Base-by-base conservation (phyloP, 192 early-diverging fungal genomes). In the Coemansia sp. region DNA sequence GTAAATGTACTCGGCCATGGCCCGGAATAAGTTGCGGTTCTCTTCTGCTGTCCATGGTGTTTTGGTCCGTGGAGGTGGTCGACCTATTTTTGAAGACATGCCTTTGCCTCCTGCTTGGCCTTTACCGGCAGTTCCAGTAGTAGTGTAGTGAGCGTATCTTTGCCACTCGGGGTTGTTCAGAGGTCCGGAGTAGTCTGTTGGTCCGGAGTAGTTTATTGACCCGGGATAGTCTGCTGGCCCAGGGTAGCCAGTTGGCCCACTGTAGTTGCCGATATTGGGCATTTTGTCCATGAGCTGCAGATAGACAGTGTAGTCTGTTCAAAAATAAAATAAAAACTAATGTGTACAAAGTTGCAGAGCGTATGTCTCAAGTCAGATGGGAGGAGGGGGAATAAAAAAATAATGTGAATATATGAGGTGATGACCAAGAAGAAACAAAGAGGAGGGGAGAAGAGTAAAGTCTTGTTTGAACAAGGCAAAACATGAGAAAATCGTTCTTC, bases 1-100 rank as follows among this genome's bases (percentile, higher is more conserved):
- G 28, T 77, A 76, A 5, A 76, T 82, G 69, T 82, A 82, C 75
- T 82, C 79, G 39, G 79, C 79, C 79, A 82, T 73, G 6, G 62
- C 58, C 2, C 72, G 62, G 61, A 82, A 82, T n/a, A 82, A 19
- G 19, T 33, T 62, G 21, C 35, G 40, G 71, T 76, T 82, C 28
- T 77, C 71, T 0, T 76, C 72, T 0, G 49, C 21, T 10, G 74
- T 74, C 79, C 79, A 82, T 0, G 74, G 71, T 1, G 79, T 82
- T 63, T 82, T 82, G 3, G 79, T 59, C 16, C 74, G 69, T 10
- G 66, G 60, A 3, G 32, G 11, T 26, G 30, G 58, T 6, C 30
- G 46, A 8, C 66, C 58, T 7, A 46, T 32, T 10, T 44, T 57
- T 19, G 38, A 35, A 0, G 55, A 49, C 47, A 9, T 8, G 6